A percentile compares a stretch with the other conserved stretches of the same genome.
Evolutionary conservation across 2,329 filamentous ascomycete species (phyloP).

Genomic region (Microthyrium microscopicum): DNA sequence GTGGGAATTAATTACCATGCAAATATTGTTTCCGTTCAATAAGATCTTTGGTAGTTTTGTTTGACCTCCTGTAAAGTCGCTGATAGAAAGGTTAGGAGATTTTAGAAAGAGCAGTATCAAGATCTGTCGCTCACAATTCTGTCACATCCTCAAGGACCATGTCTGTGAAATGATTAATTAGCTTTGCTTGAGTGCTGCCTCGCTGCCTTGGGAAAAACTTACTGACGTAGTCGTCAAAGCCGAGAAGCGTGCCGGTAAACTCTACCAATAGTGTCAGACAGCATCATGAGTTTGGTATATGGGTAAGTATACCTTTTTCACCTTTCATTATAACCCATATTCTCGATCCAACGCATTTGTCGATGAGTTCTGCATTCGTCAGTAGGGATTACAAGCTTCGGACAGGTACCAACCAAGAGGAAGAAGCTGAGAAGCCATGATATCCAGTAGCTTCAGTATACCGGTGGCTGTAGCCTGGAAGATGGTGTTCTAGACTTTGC

Average conservation of each 20-base stretch:
- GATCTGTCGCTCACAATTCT: constrained; percentile 82
- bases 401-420: constrained; percentile 15
- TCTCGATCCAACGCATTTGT: constrained; percentile 93
- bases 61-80: constrained; percentile 79
- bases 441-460: no score
- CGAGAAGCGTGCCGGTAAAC: constrained; percentile 84
- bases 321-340: constrained; percentile 99
- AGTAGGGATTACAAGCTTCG: background rate
- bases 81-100: constrained; percentile 20
- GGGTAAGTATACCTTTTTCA: constrained; percentile 61
- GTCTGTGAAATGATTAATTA: constrained; percentile 43
- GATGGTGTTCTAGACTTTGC: no score
- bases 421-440: constrained; percentile 18
- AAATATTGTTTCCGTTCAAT: constrained; percentile 95
- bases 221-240: constrained; percentile 99
- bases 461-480: no score
- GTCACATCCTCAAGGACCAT: constrained; percentile 98
- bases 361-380: constrained; percentile 63
- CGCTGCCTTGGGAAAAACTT: constrained; percentile 32
- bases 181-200: constrained; percentile 2
- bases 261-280: no score
- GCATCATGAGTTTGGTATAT: constrained; percentile 4
- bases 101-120: background rate
- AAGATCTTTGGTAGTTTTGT: constrained; percentile 87
- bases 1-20: constrained; percentile 56